Evolutionary conservation across 192 early-diverging fungal species (phyloP), one percentile per base, ranked within the genome.

Genomic region (Backusella australiensis): DNA sequence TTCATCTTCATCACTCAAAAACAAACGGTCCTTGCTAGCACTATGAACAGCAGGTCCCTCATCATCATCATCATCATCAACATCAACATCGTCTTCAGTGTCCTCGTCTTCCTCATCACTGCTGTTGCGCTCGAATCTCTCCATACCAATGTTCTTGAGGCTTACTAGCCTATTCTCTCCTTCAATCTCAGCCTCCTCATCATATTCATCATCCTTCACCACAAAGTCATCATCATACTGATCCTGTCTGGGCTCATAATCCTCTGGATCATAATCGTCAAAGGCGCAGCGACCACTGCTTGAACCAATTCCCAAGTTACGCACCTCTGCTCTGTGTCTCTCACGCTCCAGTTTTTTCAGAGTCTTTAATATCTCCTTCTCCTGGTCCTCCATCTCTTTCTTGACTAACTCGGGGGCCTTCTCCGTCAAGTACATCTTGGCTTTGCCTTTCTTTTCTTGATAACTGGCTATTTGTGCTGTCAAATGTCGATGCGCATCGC

Each of bases 321-420:
- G 59, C 56, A 74, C 19, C 76, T 78, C 71, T 65, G 66, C 74
- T 70, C 81, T 78, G 46, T 75, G 74, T 63, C 85, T 72, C 68
- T 85, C 80, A 67, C 79, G 75, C 78, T 87, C 84, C 46, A 85
- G 75, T 70, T 85, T 85, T 46, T 85, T 86, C 56, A 86, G 82
- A 19, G 87, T 86, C 21, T 85, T 86, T 74, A 89, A 74, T 38
- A 85, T 86, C 80, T 90, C 89, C 69, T 83, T 91, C 53, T 90
- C 88, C 26, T 82, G 80, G 76, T 86, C 83, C 53, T 91, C 92
- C 35, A 89, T 80, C 67, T 91, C 87, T 14, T 86, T 82, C 73
- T 90, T 85, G 32, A 85, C 79, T 26, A 85, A 78, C 73, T 92
- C 86, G 21, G 94, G 94, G 83, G 94, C 92, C 42, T 86, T 81